phyloP scores from a whole-genome alignment of 495 filamentous ascomycete species.

The Talaromyces ruber region DNA sequence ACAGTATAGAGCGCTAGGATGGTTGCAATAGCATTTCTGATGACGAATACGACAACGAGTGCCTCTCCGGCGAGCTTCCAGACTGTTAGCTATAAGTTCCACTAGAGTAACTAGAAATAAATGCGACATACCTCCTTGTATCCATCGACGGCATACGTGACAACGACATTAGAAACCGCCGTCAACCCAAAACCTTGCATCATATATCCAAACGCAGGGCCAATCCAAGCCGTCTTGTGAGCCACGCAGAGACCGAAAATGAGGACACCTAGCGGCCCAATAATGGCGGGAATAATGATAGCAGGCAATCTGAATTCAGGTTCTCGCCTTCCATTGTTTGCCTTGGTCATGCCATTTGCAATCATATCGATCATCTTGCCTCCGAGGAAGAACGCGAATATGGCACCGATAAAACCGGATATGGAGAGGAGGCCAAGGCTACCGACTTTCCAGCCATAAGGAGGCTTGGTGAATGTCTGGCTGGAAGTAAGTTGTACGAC shows the following conservation, averaged over 20 bases:
- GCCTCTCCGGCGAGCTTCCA: too few relatives aligned
- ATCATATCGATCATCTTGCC: slow-evolving; percentile 25
- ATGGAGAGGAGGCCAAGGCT: slow-evolving; percentile 20
- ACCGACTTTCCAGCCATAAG: slow-evolving; percentile 20
- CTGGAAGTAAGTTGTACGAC: slow-evolving; percentile 23
- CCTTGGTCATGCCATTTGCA: slow-evolving; percentile 13
- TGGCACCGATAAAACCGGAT: slow-evolving; percentile 20
- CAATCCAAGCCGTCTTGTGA: too few relatives aligned
- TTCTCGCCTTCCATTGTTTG: too few relatives aligned
- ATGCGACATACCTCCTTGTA: slow-evolving; percentile 21
- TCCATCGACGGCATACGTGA: slow-evolving; percentile 24
- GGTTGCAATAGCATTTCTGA: too few relatives aligned
- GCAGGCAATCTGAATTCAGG: too few relatives aligned
- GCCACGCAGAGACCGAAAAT: too few relatives aligned
- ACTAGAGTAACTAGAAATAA: too few relatives aligned
- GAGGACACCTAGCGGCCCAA: too few relatives aligned
- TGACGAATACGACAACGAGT: too few relatives aligned
- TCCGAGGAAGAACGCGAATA: slow-evolving; percentile 23
- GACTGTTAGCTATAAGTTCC: too few relatives aligned
- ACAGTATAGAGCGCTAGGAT: too few relatives aligned
- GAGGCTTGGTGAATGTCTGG: slow-evolving; percentile 20
- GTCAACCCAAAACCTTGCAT: slow-evolving; percentile 28
- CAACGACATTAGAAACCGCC: slow-evolving; percentile 25
- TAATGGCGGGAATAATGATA: too few relatives aligned
- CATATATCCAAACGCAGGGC: slow-evolving; percentile 20